Evolutionary conservation across 345 rosid species (phyloP).

Genomic region (Acer yangbiense): DNA sequence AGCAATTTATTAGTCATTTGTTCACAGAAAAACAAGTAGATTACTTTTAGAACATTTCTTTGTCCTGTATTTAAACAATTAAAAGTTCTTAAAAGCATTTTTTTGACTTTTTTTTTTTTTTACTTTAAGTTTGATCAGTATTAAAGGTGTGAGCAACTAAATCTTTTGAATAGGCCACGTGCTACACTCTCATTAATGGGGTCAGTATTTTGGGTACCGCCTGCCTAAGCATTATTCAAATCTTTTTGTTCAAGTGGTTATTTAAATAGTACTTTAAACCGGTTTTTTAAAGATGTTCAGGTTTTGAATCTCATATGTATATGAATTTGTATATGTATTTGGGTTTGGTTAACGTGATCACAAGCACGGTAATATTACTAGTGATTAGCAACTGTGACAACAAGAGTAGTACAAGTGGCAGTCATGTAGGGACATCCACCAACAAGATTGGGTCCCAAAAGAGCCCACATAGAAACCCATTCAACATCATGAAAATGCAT

Average conservation of each 20-base stretch:
- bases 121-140: not conserved
- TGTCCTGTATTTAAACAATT: not conserved
- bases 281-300: too few relatives aligned
- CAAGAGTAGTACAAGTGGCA: not conserved
- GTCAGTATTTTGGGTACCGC: too few relatives aligned
- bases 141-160: not conserved
- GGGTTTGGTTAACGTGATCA: too few relatives aligned
- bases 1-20: not conserved
- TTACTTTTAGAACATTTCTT: not conserved
- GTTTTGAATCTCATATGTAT: not conserved
- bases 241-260: not conserved
- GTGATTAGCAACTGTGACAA: not conserved
- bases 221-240: too few relatives aligned
- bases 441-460: not conserved
- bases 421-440: not conserved
- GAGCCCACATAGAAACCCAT: not conserved
- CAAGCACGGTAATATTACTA: too few relatives aligned
- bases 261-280: too few relatives aligned
- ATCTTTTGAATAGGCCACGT: too few relatives aligned
- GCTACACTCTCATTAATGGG: too few relatives aligned
- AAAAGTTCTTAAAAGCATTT: not conserved
- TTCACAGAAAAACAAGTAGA: conserved; percentile 8
- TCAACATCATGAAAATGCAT: conserved; percentile 8
- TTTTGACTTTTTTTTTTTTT: conserved; percentile 1
- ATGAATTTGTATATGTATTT: too few relatives aligned